These are phyloP conservation scores for Trichoderma gracile DNA, from an alignment of 2,329 filamentous ascomycete genomes.

Conservation along the genomic window DNA sequence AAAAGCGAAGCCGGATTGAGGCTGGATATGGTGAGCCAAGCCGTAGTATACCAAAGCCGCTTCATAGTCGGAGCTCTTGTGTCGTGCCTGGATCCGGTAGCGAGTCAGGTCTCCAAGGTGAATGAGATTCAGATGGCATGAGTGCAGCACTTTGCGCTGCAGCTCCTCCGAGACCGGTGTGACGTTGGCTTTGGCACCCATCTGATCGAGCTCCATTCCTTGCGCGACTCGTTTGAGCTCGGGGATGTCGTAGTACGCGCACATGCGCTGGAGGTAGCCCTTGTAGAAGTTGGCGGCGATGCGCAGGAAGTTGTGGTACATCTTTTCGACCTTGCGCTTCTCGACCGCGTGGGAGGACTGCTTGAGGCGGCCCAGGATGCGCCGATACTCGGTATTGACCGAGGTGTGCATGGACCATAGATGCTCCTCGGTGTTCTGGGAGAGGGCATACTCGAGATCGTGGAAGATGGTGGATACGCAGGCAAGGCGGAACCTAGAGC, in stretches of 20 bases:
- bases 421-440: slow-evolving; percentile 64
- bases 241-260: slow-evolving; percentile 57
- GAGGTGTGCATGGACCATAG: slow-evolving; percentile 79
- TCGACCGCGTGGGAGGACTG: slow-evolving; percentile 57
- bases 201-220: slow-evolving; percentile 46
- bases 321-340: slow-evolving; percentile 76
- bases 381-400: slow-evolving; percentile 78
- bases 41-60: slow-evolving; percentile 81
- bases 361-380: slow-evolving; percentile 60
- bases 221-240: slow-evolving; percentile 49
- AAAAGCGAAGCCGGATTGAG: slow-evolving; percentile 76
- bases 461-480: slow-evolving; percentile 72
- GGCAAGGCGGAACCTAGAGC: slow-evolving; percentile 63
- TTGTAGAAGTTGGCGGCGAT: slow-evolving; percentile 87
- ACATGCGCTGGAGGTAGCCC: slow-evolving; percentile 76
- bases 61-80: slow-evolving; percentile 74
- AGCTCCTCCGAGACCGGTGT: slow-evolving; percentile 52
- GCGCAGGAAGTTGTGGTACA: slow-evolving; percentile 83
- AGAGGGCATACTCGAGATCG: slow-evolving; percentile 67
- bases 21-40: slow-evolving; percentile 76
- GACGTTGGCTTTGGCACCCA: slow-evolving; percentile 47
- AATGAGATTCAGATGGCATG: slow-evolving; percentile 81
- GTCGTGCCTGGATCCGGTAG: slow-evolving; percentile 75
- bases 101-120: slow-evolving; percentile 87
- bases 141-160: slow-evolving; percentile 62